A percentile compares a stretch with the other conserved stretches of the same genome.
phyloP scores from a whole-genome alignment of 2,329 filamentous ascomycete species.

The Nemania sp. region DNA sequence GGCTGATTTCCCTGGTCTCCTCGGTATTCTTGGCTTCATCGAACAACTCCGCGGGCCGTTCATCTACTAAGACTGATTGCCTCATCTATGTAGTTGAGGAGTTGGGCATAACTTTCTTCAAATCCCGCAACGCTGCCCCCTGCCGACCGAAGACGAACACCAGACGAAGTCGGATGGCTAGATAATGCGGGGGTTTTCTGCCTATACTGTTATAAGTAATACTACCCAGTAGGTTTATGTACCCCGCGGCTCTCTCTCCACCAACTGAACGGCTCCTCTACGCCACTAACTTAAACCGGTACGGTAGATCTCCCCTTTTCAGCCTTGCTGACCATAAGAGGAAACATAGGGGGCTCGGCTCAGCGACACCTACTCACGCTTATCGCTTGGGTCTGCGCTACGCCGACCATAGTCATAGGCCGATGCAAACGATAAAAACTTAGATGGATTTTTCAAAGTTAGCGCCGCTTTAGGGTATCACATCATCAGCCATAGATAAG shows the following conservation, averaged over 20 bases:
- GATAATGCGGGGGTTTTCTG: slow-evolving; percentile 10
- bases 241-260: slow-evolving; percentile 21
- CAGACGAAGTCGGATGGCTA: not conserved
- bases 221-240: slow-evolving; percentile 6
- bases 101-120: too few relatives aligned
- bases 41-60: slow-evolving; percentile 31
- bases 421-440: not conserved
- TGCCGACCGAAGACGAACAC: not conserved
- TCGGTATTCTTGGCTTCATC: not conserved
- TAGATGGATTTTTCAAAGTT: not conserved
- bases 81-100: too few relatives aligned
- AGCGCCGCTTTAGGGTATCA: not conserved
- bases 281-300: too few relatives aligned
- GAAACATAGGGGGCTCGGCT: slow-evolving; percentile 3
- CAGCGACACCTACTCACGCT: slow-evolving; percentile 13
- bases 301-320: slow-evolving; percentile 10
- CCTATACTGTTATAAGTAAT: not conserved
- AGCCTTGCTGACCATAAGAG: slow-evolving; percentile 11
- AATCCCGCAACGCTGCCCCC: not conserved
- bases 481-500: slow-evolving; percentile 8
- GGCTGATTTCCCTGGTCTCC: not conserved
- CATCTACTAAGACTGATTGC: not conserved
- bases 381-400: slow-evolving; percentile 2
- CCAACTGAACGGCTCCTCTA: slow-evolving; percentile 16
- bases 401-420: not conserved